Evolutionary conservation across 768 basidiomycete genomes (phyloP).

Genomic region (Coprinellus micaceus): DNA sequence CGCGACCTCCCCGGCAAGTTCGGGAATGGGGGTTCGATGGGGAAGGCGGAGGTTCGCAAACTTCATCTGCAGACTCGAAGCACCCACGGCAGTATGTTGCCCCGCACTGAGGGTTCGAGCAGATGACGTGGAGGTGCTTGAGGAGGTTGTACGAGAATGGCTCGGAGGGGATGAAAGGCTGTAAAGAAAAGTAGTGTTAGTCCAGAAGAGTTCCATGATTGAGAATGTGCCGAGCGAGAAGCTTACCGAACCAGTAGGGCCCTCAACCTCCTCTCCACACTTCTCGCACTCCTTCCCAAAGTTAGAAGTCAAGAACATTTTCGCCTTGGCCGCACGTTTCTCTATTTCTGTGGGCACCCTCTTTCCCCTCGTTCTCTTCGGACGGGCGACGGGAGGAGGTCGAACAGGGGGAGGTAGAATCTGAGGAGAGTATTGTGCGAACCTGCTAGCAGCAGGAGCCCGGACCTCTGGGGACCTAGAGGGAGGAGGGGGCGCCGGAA

Average conservation of each 20-base stretch:
- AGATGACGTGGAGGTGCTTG: conserved; percentile 24
- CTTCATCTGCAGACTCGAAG: conserved; percentile 17
- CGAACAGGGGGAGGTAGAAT: background rate
- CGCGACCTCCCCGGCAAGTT: conserved; percentile 23
- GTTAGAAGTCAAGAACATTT: conserved; percentile 19
- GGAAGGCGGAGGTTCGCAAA: conserved; percentile 13
- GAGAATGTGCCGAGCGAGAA: too few species aligned
- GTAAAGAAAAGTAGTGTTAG: background rate
- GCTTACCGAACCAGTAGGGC: conserved; percentile 22
- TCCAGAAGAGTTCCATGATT: too few species aligned
- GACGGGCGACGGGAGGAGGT: background rate
- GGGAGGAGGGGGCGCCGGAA: background rate
- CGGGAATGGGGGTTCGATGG: conserved; percentile 8
- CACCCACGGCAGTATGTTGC: conserved; percentile 34
- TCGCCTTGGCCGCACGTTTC: conserved; percentile 2
- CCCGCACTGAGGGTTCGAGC: conserved; percentile 20
- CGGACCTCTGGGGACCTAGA: background rate
- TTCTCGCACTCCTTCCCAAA: conserved; percentile 20
- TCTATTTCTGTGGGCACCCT: background rate
- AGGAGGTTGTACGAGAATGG: conserved; percentile 16
- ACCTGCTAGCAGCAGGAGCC: background rate
- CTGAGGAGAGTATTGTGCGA: background rate
- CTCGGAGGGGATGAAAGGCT: conserved; percentile 13
- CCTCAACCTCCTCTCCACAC: conserved; percentile 21
- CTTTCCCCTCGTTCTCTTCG: background rate